Evolutionary conservation across 345 rosid genomes (phyloP).

Genomic region (Gossypium thurberi): DNA sequence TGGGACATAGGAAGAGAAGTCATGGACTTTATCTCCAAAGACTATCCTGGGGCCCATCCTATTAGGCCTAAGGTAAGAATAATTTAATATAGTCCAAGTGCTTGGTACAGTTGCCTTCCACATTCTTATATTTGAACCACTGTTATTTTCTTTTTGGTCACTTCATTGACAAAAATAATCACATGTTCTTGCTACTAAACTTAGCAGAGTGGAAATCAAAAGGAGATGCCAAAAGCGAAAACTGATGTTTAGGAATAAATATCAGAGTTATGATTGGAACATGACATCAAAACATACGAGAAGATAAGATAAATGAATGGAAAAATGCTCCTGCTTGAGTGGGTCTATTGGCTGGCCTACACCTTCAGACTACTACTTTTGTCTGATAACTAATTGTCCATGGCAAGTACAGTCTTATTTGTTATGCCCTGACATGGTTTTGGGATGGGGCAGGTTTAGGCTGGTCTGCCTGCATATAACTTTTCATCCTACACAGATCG

Average conservation of each 20-base stretch:
- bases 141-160: neutral
- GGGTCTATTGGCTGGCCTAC: neutral
- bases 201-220: conserved; percentile 3
- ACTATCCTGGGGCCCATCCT: conserved; percentile 44
- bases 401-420: neutral
- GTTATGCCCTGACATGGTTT: neutral
- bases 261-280: neutral
- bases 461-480: neutral
- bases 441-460: conserved; percentile 4
- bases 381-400: conserved; percentile 2
- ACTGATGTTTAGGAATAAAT: neutral
- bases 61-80: conserved; percentile 57
- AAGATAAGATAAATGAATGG: neutral
- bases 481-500: neutral
- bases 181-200: neutral
- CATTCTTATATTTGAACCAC: neutral
- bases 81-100: neutral
- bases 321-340: neutral
- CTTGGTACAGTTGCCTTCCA: neutral
- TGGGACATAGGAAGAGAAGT: conserved; percentile 77
- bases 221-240: conserved; percentile 1
- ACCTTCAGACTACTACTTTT: neutral
- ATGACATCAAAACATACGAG: neutral
- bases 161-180: neutral
- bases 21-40: conserved; percentile 39